Evolutionary conservation across 2,329 filamentous ascomycete species (phyloP).

Genomic region (Falciphora oryzae): DNA sequence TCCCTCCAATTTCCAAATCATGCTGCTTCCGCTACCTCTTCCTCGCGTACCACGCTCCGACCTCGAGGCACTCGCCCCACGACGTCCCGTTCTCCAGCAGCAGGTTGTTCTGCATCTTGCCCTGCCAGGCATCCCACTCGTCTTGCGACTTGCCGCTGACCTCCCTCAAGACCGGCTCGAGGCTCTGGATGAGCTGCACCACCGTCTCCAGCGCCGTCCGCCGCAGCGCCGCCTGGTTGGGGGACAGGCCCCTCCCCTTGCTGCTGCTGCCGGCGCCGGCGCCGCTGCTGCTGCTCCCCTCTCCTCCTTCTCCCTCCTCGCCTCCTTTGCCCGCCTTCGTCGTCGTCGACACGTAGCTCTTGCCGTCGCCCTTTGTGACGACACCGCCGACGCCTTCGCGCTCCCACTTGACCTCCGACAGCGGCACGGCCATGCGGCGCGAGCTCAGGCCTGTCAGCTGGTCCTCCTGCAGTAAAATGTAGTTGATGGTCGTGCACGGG

Average conservation of each 20-base stretch:
- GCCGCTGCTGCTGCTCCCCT: constrained; percentile 6
- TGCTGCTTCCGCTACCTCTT: constrained; percentile 43
- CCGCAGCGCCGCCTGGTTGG: constrained; percentile 67
- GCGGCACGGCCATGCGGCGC: constrained; percentile 77
- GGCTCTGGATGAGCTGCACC: constrained; percentile 75
- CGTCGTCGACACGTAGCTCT: constrained; percentile 50
- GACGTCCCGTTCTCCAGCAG: constrained; percentile 72
- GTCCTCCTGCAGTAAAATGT: constrained; percentile 79
- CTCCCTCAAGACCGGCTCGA: constrained; percentile 78
- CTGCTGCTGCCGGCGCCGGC: constrained; percentile 24
- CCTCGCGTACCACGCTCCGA: constrained; percentile 84
- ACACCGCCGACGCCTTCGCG: constrained; percentile 63
- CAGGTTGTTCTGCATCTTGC: constrained; percentile 79
- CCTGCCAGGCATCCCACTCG: constrained; percentile 88
- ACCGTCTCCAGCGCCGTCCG: constrained; percentile 76
- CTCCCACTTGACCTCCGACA: constrained; percentile 84
- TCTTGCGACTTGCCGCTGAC: constrained; percentile 81
- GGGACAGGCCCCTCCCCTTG: constrained; percentile 49
- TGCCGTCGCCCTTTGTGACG: constrained; percentile 52
- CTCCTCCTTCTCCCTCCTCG: constrained; percentile 35
- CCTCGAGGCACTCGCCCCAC: constrained; percentile 79
- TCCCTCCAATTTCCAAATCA: too few species aligned
- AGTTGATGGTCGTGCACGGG: constrained; percentile 71
- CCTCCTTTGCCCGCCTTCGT: constrained; percentile 21
- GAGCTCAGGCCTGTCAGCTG: constrained; percentile 62